Base-by-base conservation (phyloP, 768 basidiomycete species). In the Fibroporia radiculosa region DNA sequence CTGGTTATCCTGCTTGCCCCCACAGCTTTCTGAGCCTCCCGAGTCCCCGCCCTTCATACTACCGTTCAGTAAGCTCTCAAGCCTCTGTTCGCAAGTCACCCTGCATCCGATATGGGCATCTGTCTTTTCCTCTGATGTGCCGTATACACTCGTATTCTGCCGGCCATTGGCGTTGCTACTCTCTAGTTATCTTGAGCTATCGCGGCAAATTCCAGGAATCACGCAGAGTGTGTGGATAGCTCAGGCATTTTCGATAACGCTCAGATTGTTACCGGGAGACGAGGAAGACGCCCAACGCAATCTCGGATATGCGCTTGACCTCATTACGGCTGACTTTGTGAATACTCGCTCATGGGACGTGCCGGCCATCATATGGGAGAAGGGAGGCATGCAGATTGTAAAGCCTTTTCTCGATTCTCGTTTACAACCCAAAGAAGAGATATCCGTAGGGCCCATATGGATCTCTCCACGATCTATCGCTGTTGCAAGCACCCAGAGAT, bases 201-300 rank as follows among this genome's bases (percentile, higher is more conserved):
- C 80, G 2, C 68, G 71, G 22, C 60, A 68, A 11, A 66, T 80
- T 11, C 82, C 84, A 4, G 72, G 63, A 18, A 72, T 72, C n/a
- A 63, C 74, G 3, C 64, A 70, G 23, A 71, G 78, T 43, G 56
- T 80, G 16, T 87, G 85, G 84, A 64, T 82, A 29, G 77, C 78
- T 0, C 82, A 84, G 50, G 76, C 78, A 2, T 71, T 82, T 26
- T 64, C 74, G 0, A 71, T 85, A 36, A 52, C 86, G 1, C 52
- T 63, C 12, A 64, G 72, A 26, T 66, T 83, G 19, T 65, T 80
- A 11, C 85, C 84, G 0, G 90, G 91, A 11, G 85, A 93, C 50
- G 92, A 93, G 57, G 74, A 74, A 1, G 56, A 65, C 27, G 82
- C 75, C 0, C 51, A 67, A 19, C 59, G 57, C 19, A 63, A 77